Base-by-base conservation (phyloP, 371 early-diverging fungal genomes). In the Smittium culicis region DNA sequence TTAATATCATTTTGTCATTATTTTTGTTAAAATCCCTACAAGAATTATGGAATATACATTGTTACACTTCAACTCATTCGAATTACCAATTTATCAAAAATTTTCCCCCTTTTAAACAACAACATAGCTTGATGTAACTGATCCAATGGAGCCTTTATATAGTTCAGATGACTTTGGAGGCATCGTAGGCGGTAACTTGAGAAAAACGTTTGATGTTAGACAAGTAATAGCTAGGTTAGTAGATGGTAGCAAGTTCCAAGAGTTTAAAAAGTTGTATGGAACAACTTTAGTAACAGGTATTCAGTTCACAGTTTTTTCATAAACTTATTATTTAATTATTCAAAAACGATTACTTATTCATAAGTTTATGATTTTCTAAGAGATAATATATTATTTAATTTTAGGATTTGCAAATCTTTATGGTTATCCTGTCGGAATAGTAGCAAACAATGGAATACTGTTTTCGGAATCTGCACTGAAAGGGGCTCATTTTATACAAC, bases 381-480 rank as follows among this genome's bases (percentile, higher is more conserved):
- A 54, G 25, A 17, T 17, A 54, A 54, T 54, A 17, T 17, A 54
- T 54, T n/a, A n/a, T n/a, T n/a, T n/a, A n/a, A n/a, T n/a, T n/a
- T 29, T 62, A 62, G 62, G 96, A 30, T 96, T 97, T 76, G 92
- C 96, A 8, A 88, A 88, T 66, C 84, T 98, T 34, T 86, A 94
- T 68, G 98, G 98, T 16, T 83, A 87, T 69, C 95, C 93, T 3
- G 91, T 98, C 20, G 98, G 97, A 70, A 92, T 98, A 67, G 82
- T 98, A n/a, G 96, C 94, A 72, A 98, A 98, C 80, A 96, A 98
- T 72, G 97, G 98, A 66, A 92, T 98, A 55, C 78, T 98, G 62
- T 96, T 96, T 74, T 90, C 93, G 5, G 98, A 98, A 75, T 86
- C 93, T 14, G 93, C 98, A 20, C 74, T 95, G 60, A 98, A 98